Evolutionary conservation across 306 rosid species (phyloP).

Genomic region (Psophocarpus tetragonolobus): DNA sequence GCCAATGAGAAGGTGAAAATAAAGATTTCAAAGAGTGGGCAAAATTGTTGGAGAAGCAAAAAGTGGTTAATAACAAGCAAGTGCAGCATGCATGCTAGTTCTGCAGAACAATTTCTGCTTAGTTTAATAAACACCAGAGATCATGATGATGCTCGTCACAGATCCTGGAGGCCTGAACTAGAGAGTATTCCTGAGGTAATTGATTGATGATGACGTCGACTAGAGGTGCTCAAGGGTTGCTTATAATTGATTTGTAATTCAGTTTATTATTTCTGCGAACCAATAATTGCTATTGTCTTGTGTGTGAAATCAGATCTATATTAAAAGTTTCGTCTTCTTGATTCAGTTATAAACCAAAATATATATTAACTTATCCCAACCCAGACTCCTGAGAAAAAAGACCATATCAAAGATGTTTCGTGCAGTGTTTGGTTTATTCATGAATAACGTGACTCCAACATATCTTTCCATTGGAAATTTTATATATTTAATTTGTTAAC

Average conservation of each 20-base stretch:
- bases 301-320: background rate
- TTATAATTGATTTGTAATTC: background rate
- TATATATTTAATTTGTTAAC: no score
- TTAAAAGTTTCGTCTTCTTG: background rate
- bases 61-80: background rate
- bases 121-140: background rate
- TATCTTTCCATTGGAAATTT: background rate
- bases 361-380: background rate
- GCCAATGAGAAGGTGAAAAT: constrained; percentile 47
- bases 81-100: background rate
- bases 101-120: background rate
- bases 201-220: background rate
- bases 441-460: background rate
- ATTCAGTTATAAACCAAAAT: background rate
- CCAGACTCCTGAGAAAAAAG: background rate
- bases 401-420: background rate
- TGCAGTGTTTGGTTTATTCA: background rate
- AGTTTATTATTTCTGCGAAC: background rate
- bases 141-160: constrained; percentile 16
- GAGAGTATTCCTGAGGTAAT: constrained; percentile 19
- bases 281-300: background rate
- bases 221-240: background rate
- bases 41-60: constrained; percentile 38
- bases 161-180: constrained; percentile 13
- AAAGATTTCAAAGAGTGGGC: constrained; percentile 60